These are phyloP conservation scores for Colletotrichum tropicicola DNA, from an alignment of 2,329 filamentous ascomycete genomes.

Conservation along the genomic window DNA sequence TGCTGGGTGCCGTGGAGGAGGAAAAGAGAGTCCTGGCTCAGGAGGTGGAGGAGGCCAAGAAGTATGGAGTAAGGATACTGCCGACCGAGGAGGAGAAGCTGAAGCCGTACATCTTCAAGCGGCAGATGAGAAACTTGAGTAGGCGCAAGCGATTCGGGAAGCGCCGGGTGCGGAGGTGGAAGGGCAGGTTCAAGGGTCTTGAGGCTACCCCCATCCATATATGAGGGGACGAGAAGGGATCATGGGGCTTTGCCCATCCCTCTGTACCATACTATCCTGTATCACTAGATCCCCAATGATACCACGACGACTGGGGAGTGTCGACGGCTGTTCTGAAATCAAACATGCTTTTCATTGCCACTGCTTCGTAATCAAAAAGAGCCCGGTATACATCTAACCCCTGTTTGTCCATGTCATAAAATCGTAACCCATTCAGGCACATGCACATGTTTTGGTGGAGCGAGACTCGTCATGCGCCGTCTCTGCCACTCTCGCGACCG, in stretches of 20 bases:
- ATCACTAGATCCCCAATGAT: background rate
- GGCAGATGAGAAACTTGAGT: background rate
- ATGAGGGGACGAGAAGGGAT: no score
- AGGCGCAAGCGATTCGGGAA: background rate
- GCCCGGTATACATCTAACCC: background rate
- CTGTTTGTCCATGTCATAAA: background rate
- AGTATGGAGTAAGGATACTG: slow-evolving; percentile 29
- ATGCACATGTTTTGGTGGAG: no score
- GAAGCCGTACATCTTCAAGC: background rate
- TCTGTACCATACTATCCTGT: background rate
- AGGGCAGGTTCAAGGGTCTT: background rate
- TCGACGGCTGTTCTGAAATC: background rate
- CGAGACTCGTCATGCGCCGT: background rate
- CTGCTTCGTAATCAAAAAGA: background rate
- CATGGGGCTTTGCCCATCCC: no score
- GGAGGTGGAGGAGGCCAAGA: slow-evolving; percentile 34
- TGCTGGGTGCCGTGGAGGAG: slow-evolving; percentile 43
- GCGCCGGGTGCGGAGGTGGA: background rate
- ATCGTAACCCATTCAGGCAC: no score
- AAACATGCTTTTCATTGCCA: background rate
- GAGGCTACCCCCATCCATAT: background rate
- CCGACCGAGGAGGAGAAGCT: slow-evolving; percentile 11
- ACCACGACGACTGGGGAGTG: background rate
- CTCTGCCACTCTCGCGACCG: background rate
- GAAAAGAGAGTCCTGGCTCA: slow-evolving; percentile 47